phyloP scores from a whole-genome alignment of 1,284 basidiomycete species.

The Ganoderma leucocontextum region DNA sequence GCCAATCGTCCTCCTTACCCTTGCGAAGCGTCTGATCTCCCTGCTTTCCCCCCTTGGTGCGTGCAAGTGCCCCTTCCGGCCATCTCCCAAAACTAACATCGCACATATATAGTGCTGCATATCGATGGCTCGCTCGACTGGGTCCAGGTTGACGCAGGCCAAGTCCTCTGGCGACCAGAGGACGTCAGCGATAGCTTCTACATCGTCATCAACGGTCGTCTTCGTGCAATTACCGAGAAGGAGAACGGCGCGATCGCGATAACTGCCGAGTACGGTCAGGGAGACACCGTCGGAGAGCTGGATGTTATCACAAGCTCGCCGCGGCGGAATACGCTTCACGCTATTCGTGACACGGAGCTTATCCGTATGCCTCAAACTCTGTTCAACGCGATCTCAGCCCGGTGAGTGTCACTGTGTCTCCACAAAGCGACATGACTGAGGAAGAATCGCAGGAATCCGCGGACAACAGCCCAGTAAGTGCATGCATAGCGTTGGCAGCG shows the following conservation, averaged over 20 bases:
- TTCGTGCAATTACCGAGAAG: slow-evolving; percentile 83
- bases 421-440: neutral
- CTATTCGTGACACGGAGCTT: slow-evolving; percentile 98
- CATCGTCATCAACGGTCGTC: slow-evolving; percentile 97
- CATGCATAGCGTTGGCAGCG: neutral
- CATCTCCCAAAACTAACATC: neutral
- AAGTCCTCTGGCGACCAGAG: slow-evolving; percentile 91
- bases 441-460: slow-evolving; percentile 75
- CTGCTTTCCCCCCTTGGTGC: slow-evolving; percentile 90
- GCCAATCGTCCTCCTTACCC: slow-evolving; percentile 93
- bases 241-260: slow-evolving; percentile 82
- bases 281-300: slow-evolving; percentile 88
- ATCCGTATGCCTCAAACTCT: slow-evolving; percentile 97
- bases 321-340: slow-evolving; percentile 92
- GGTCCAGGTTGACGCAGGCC: slow-evolving; percentile 96
- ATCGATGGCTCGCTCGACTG: slow-evolving; percentile 98
- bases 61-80: slow-evolving; percentile 23
- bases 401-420: slow-evolving; percentile 51
- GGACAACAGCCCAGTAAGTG: slow-evolving; percentile 91
- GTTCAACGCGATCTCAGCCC: slow-evolving; percentile 94
- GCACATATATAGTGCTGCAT: slow-evolving; percentile 77
- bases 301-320: slow-evolving; percentile 96
- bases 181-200: slow-evolving; percentile 96
- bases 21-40: slow-evolving; percentile 96
- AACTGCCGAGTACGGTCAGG: slow-evolving; percentile 94